Base-by-base conservation (phyloP, 2,329 filamentous ascomycete species). In the Penicillium verrucosum region DNA sequence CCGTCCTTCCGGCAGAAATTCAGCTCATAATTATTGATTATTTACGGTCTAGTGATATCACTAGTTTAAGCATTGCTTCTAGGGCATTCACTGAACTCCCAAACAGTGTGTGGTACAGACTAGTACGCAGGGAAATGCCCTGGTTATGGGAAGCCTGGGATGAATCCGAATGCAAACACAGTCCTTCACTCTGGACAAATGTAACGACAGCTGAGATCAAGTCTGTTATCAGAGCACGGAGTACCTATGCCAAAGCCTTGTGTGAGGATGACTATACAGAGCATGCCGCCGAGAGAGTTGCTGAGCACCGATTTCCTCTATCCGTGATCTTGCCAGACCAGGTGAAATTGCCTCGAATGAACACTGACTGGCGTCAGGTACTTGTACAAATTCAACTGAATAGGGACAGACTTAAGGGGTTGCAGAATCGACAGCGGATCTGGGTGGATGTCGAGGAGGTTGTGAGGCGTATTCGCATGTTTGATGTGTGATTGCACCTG, bases 391-490 rank as follows among this genome's bases (percentile, higher is more conserved):
- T 70, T 16, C 58, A 45, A n/a, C 40, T 38, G 5, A 56, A 60
- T 29, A 67, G 61, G 56, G 30, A 38, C n/a, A 27, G 54, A 1
- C 54, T 69, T 9, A 70, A 63, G 43, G 66, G 67, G 0, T 37
- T 69, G 30, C 43, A 40, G 36, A 70, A 70, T 51, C 55, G 66
- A 18, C 30, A 55, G 47, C 52, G 67, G 34, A 65, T 70, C 27
- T 70, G 64, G 62, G 43, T 7, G 12, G 45, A 55, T 27, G 25
- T 51, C 23, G 56, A 62, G 16, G 58, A 64, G 34, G 60, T 68
- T 30, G 74, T 80, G 64, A 72, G 75, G 21, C 80, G 81, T 32
- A 73, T 74, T 23, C 30, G 51, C 25, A 60, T 41, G 18, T 36
- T 38, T 37, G 56, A 50, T 14, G 0, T 9, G 18, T 45, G 30